Evolutionary conservation across 163 green algal genomes (phyloP).

Genomic region (Coccomyxa subellipsoidea): DNA sequence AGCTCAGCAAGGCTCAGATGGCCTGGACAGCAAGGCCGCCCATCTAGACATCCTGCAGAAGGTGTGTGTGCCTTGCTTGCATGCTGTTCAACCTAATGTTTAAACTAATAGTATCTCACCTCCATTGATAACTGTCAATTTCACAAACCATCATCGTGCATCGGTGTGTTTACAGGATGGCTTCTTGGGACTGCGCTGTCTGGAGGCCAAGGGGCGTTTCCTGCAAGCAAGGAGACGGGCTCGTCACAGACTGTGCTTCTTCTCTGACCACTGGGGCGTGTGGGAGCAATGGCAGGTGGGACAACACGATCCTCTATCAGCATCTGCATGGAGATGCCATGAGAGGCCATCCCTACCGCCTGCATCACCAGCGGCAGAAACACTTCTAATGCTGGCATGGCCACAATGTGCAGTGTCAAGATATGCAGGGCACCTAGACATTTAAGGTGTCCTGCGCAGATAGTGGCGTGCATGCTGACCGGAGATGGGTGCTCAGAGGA

Average conservation of each 20-base stretch:
- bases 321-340: not conserved
- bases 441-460: not conserved
- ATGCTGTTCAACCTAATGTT: not conserved
- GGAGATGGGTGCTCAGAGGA: not conserved
- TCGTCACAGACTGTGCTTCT: constrained; percentile 49
- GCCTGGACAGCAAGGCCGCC: not conserved
- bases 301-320: not conserved
- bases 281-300: constrained; percentile 60
- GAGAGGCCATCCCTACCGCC: not conserved
- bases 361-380: too few relatives aligned
- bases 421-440: not conserved
- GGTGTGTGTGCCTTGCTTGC: not conserved
- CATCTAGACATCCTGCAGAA: not conserved
- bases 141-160: not conserved
- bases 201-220: constrained; percentile 37
- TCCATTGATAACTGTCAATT: not conserved
- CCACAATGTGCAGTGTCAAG: too few relatives aligned
- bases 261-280: constrained; percentile 41
- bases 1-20: not conserved
- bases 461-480: not conserved
- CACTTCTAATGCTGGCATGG: too few relatives aligned
- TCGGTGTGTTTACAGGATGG: constrained; percentile 20
- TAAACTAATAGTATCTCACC: too few relatives aligned
- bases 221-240: constrained; percentile 45
- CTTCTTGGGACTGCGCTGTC: constrained; percentile 46